Percentiles rank a stretch among this genome's conserved stretches.
phyloP scores from a whole-genome alignment of 331 rosid species.

The Acacia pycnantha region DNA sequence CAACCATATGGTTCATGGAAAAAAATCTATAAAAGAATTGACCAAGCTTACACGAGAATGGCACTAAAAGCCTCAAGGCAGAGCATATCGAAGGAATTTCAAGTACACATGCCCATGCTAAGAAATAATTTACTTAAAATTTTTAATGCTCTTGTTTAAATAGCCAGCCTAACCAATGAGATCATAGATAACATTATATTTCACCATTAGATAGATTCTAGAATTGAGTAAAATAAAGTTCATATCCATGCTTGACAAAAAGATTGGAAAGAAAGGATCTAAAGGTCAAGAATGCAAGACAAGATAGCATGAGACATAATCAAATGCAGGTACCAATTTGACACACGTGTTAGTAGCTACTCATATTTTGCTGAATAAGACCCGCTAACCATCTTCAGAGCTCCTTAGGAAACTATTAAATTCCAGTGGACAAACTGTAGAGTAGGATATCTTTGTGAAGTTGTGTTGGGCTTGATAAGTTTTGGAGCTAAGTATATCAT shows the following conservation, averaged over 20 bases:
- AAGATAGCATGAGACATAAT: background rate
- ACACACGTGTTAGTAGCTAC: background rate
- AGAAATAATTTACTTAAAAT: background rate
- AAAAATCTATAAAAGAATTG: conserved; percentile 8
- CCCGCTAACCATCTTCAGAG: background rate
- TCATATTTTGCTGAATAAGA: background rate
- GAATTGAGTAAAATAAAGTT: background rate
- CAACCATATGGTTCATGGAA: conserved; percentile 10
- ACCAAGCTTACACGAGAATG: conserved; percentile 19
- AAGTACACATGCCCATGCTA: background rate
- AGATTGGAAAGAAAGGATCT: background rate
- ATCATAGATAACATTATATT: background rate
- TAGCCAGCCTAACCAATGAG: background rate
- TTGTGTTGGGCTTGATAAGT: too few species aligned
- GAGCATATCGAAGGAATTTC: conserved; percentile 7
- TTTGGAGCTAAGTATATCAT: too few species aligned
- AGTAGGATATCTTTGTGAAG: conserved; percentile 9
- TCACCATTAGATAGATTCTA: background rate
- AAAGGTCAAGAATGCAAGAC: background rate
- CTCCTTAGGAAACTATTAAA: background rate
- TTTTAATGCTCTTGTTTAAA: background rate
- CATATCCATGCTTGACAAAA: background rate
- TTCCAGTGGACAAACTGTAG: background rate
- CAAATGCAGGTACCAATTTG: background rate
- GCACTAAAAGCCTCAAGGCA: background rate